phyloP scores from a whole-genome alignment of 2,329 filamentous ascomycete genomes.

The Arthrobotrys pseudoclavata region DNA sequence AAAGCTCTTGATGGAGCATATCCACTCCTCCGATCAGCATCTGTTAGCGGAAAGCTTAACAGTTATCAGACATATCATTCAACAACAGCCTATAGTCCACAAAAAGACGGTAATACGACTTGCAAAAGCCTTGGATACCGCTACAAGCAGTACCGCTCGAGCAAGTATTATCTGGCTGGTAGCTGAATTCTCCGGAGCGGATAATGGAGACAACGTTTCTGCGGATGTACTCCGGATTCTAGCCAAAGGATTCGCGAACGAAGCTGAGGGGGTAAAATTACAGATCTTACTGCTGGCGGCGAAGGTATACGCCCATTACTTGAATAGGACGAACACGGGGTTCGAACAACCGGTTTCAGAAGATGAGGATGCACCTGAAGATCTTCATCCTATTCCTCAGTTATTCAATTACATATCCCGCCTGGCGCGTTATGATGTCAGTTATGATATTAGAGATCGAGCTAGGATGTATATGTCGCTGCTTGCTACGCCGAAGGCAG shows the following conservation, averaged over 20 bases:
- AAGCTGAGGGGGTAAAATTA: conserved; percentile 86
- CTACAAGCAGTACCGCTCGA: conserved; percentile 86
- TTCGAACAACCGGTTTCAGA: conserved; percentile 63
- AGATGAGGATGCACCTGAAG: conserved; percentile 64
- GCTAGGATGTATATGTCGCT: conserved; percentile 89
- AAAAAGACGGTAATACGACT: conserved; percentile 86
- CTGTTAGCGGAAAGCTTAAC: conserved; percentile 93
- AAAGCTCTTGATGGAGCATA: conserved; percentile 84
- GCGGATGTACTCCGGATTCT: conserved; percentile 91
- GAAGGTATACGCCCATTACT: conserved; percentile 93
- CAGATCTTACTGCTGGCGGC: conserved; percentile 93
- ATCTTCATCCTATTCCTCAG: conserved; percentile 77
- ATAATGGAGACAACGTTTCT: conserved; percentile 88
- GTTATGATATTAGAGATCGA: conserved; percentile 93
- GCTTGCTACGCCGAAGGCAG: conserved; percentile 76
- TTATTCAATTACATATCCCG: conserved; percentile 89
- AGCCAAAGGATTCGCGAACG: conserved; percentile 84
- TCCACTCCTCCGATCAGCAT: conserved; percentile 87
- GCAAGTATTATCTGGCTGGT: conserved; percentile 98
- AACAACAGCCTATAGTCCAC: conserved; percentile 86
- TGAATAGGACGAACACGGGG: conserved; percentile 75
- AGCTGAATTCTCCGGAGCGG: conserved; percentile 76
- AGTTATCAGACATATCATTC: conserved; percentile 94
- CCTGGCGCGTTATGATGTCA: conserved; percentile 90
- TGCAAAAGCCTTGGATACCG: conserved; percentile 90